These are phyloP conservation scores for Coprinopsis sp. DNA, from an alignment of 768 basidiomycete genomes.

Conservation along the genomic window DNA sequence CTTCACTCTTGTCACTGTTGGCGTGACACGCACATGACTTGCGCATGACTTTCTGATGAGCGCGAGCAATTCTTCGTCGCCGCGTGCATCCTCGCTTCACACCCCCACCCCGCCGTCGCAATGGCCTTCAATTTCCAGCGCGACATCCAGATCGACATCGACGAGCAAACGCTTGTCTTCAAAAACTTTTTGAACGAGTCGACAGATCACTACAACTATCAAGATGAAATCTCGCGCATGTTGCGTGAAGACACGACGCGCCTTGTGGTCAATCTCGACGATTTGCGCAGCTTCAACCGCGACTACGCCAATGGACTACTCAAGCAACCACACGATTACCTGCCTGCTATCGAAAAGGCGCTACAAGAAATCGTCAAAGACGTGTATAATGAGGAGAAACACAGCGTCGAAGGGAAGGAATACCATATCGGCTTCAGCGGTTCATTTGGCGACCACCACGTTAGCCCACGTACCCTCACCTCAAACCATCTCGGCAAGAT, in stretches of 20 bases:
- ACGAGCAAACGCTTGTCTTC: slow-evolving; percentile 73
- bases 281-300: slow-evolving; percentile 88
- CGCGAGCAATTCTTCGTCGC: neutral
- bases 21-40: slow-evolving; percentile 6
- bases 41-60: neutral
- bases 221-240: slow-evolving; percentile 79
- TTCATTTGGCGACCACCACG: slow-evolving; percentile 97
- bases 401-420: slow-evolving; percentile 72
- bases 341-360: slow-evolving; percentile 88
- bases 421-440: slow-evolving; percentile 91
- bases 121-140: slow-evolving; percentile 54
- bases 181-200: slow-evolving; percentile 78
- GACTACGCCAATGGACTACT: slow-evolving; percentile 85
- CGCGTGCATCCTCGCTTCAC: slow-evolving; percentile 7
- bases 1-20: too few species aligned
- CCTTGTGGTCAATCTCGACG: slow-evolving; percentile 93
- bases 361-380: slow-evolving; percentile 68
- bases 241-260: slow-evolving; percentile 79
- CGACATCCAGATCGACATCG: slow-evolving; percentile 65
- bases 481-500: slow-evolving; percentile 90
- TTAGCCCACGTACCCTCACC: slow-evolving; percentile 88
- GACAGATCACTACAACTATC: slow-evolving; percentile 70
- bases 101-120: slow-evolving; percentile 14
- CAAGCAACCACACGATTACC: slow-evolving; percentile 79
- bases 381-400: slow-evolving; percentile 73